A percentile compares a stretch with the other conserved stretches of the same genome.
phyloP scores from a whole-genome alignment of 2,329 filamentous ascomycete genomes.

The Aureobasidium sp. region DNA sequence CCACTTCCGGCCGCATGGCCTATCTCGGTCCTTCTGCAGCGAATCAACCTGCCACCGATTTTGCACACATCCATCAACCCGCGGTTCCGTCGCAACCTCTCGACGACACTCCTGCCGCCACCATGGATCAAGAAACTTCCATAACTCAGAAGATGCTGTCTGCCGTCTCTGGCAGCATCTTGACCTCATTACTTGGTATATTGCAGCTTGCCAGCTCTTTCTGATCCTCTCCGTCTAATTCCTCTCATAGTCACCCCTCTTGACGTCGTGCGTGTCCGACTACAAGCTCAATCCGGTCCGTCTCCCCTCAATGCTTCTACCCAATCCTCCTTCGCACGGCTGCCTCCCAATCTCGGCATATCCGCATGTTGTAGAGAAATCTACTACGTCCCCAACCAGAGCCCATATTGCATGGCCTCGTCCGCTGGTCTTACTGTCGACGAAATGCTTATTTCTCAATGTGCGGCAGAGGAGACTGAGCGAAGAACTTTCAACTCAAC shows the following conservation, averaged over 20 bases:
- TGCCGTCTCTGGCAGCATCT: constrained; percentile 78
- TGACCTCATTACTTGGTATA: constrained; percentile 83
- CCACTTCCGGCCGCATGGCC: constrained; percentile 12
- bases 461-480: constrained; percentile 81
- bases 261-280: constrained; percentile 89
- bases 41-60: constrained; percentile 9
- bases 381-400: constrained; percentile 86
- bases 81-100: not conserved
- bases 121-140: constrained; percentile 60
- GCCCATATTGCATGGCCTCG: constrained; percentile 68
- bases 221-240: not conserved
- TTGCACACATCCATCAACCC: constrained; percentile 24
- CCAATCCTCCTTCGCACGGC: constrained; percentile 53
- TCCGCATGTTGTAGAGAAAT: constrained; percentile 95
- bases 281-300: constrained; percentile 71
- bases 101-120: constrained; percentile 25
- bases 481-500: constrained; percentile 82
- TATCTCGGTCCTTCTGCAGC: constrained; percentile 7
- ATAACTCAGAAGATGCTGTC: constrained; percentile 89
- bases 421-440: constrained; percentile 34
- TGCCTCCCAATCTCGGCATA: constrained; percentile 80
- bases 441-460: constrained; percentile 50
- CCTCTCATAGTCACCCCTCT: constrained; percentile 70
- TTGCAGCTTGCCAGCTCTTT: not conserved
- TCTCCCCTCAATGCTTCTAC: constrained; percentile 47